phyloP scores from a whole-genome alignment of 2,329 filamentous ascomycete species.

The Colletotrichum salicis region DNA sequence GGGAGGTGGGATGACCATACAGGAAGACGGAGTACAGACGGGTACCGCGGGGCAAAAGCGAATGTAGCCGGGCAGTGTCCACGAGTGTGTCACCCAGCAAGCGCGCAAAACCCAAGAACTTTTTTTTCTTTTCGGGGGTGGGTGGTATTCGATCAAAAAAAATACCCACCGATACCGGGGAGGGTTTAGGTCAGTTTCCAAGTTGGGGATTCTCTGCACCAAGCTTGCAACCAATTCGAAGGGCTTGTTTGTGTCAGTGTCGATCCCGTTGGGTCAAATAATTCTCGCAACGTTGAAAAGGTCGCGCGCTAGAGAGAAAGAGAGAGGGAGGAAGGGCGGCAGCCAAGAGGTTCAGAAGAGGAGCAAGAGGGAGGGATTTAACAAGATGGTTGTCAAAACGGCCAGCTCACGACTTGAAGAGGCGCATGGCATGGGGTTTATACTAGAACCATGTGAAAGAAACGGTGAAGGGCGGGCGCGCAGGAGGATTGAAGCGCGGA shows the following conservation, averaged over 20 bases:
- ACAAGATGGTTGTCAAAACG: neutral
- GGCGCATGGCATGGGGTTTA: neutral
- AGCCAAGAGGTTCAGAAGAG: neutral
- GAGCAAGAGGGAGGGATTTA: neutral
- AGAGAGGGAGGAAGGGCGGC: neutral
- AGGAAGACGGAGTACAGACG: neutral
- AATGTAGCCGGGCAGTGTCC: slow-evolving; percentile 16
- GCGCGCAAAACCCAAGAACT: neutral
- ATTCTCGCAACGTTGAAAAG: neutral
- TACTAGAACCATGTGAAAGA: slow-evolving; percentile 22
- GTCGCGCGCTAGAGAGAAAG: neutral
- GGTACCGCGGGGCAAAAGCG: slow-evolving; percentile 31
- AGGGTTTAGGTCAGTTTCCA: slow-evolving; percentile 4
- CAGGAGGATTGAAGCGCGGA: neutral
- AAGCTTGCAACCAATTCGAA: neutral
- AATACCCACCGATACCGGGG: slow-evolving; percentile 31
- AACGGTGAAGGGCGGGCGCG: slow-evolving; percentile 16
- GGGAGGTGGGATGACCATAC: slow-evolving; percentile 31
- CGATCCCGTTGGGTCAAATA: neutral
- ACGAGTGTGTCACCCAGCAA: slow-evolving; percentile 12
- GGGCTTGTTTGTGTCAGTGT: neutral
- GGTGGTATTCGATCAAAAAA: slow-evolving; percentile 1
- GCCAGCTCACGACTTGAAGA: neutral
- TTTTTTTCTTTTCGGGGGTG: slow-evolving; percentile 19
- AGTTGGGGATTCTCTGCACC: neutral